Base-by-base conservation (phyloP, 352 stramenopile species). In the Pythium volutum region DNA sequence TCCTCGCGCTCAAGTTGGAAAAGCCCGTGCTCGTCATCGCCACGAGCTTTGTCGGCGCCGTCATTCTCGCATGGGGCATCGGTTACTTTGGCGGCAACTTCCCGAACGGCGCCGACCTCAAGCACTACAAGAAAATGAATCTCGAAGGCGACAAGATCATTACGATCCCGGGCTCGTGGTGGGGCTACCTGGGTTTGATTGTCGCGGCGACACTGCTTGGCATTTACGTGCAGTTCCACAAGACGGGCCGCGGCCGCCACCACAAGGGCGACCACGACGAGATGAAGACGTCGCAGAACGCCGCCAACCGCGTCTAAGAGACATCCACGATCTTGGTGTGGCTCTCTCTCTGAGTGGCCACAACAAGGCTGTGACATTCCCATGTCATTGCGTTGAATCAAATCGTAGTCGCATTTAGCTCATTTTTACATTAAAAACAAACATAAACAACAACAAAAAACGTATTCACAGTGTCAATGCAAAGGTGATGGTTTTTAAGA, bases 71-170 rank as follows among this genome's bases (percentile, higher is more conserved):
- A 15, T 78, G 74, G 46, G 76, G 76, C 31, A 47, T 87, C 25
- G 79, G 79, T 31, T 84, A 84, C 62, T 88, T 84, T 62, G 75
- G 70, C 1, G 77, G 79, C 49, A 58, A 70, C 33, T 88, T 84
- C 66, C 79, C 79, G n/a, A 85, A 59, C 31, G 69, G 67, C 48
- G 72, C 74, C 39, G 64, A 88, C 50, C 69, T 88, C 39, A 59
- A 80, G 50, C 36, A 58, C 36, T 77, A 77, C 51, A 31, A 57
- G 26, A 62, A 46, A 4, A 59, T 61, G 7, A 34, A 66, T 23
- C n/a, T 58, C 16, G 34, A 55, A 4, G 65, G 64, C 41, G 29
- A 64, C 33, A 74, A 45, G 22, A 43, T 65, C 29, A 74, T 73
- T 59, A 29, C 51, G 12, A 75, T 77, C 34, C 61, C 61, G 14